A percentile compares a stretch with the other conserved stretches of the same genome.
These are phyloP conservation scores for Auriculariales sp. DNA, from an alignment of 768 basidiomycete genomes.

Conservation along the genomic window DNA sequence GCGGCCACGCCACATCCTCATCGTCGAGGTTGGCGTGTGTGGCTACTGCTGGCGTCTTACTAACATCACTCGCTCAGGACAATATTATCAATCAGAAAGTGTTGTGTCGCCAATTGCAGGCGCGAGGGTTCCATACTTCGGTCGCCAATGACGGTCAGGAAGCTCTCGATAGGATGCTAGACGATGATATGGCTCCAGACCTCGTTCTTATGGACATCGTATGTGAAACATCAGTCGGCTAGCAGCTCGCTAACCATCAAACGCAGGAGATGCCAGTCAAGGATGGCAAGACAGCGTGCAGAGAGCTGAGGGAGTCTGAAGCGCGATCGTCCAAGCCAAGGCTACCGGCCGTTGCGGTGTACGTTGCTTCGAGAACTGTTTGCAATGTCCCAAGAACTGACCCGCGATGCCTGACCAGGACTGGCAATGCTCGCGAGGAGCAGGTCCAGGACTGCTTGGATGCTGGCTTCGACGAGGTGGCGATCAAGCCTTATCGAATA, in stretches of 20 bases:
- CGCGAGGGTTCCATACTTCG: background rate
- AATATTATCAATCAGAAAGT: slow-evolving; percentile 1
- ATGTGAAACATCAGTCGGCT: background rate
- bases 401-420: background rate
- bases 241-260: background rate
- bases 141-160: background rate
- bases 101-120: background rate
- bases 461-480: background rate
- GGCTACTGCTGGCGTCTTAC: no score
- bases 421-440: background rate
- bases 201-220: background rate
- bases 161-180: background rate
- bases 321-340: background rate
- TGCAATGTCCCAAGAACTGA: background rate
- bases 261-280: background rate
- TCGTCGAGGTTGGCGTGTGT: background rate
- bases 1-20: background rate
- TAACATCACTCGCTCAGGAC: background rate
- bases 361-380: no score
- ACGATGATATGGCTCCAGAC: background rate
- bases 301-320: background rate
- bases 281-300: background rate
- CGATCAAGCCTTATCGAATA: background rate
- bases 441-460: background rate
- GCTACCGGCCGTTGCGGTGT: background rate